Evolutionary conservation across 805 yeast species (phyloP), one percentile per base, ranked within the genome.

Genomic region (Kodamaea kaohsiungensis): DNA sequence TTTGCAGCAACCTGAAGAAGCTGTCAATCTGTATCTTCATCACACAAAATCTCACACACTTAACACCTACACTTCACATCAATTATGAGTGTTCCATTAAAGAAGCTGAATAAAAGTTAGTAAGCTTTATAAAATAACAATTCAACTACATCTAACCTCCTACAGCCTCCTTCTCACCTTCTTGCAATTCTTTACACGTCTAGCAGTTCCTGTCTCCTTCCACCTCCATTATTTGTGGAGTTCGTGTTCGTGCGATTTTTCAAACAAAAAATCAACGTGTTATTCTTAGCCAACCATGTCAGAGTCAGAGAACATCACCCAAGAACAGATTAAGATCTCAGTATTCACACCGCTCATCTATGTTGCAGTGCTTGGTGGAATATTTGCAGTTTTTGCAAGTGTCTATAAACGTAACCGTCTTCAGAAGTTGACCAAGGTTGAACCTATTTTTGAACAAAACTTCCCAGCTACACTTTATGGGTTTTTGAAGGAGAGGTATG

Each of bases 391-490:
- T 6, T 92, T 92, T 66, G 84, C 96, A 17, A 77, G 85, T 43
- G 75, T 79, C 52, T 89, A 91, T 68, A 81, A 93, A 62, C 69
- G 76, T 53, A 81, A 81, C 64, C 82, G 82, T 59, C 64, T 82
- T 39, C 63, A 75, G 52, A 80, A 83, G 57, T 72, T 89, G 54
- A 75, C 83, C 13, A 73, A 79, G 43, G 80, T 88, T 59, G 82
- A 81, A 60, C 92, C 96, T 12, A 83, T 93, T 61, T 92, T 91
- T 69, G 84, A 76, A 19, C 84, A 82, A 56, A 88, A 88, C 70
- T 78, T 82, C 58, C 81, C 90, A 3, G 78, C 83, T 58, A 86
- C 84, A 53, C 67, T 90, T 56, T 91, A 86, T 68, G 68, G 76
- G 51, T 79, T 85, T 48, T 74, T 92, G 53, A 81, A 83, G 61